Conservation (phyloP, 2,329 filamentous ascomycete species). For the Lachnellula suecica region DNA sequence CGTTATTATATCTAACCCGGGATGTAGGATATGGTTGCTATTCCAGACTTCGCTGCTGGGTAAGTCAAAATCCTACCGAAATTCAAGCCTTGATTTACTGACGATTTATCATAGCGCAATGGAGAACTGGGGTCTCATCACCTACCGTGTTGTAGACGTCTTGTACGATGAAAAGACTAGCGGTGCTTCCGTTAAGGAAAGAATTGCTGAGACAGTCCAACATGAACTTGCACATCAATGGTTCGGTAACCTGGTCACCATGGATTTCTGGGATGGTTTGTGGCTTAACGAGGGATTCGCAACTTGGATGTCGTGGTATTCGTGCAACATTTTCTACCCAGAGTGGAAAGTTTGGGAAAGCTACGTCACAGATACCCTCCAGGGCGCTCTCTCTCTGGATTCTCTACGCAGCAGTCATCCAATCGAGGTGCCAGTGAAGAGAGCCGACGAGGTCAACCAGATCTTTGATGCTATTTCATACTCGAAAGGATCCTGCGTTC, state of each 20-base stretch:
- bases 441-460: slow-evolving; percentile 94
- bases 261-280: slow-evolving; percentile 98
- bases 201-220: slow-evolving; percentile 92
- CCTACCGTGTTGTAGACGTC: slow-evolving; percentile 89
- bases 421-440: slow-evolving; percentile 94
- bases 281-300: slow-evolving; percentile 96
- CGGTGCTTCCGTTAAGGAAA: slow-evolving; percentile 85
- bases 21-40: slow-evolving; percentile 76
- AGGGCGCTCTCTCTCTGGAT: slow-evolving; percentile 83
- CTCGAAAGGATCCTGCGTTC: slow-evolving; percentile 91
- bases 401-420: slow-evolving; percentile 93
- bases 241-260: slow-evolving; percentile 97
- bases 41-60: slow-evolving; percentile 92
- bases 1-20: neutral
- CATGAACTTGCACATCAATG: slow-evolving; percentile 97
- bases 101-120: slow-evolving; percentile 57
- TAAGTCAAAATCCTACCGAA: slow-evolving; percentile 1
- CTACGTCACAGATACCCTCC: slow-evolving; percentile 90
- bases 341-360: slow-evolving; percentile 99
- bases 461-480: slow-evolving; percentile 99
- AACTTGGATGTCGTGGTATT: slow-evolving; percentile 92
- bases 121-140: slow-evolving; percentile 98
- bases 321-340: slow-evolving; percentile 91
- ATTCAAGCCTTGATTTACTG: neutral
- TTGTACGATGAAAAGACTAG: slow-evolving; percentile 90